Evolutionary conservation across 257 asterid genomes (phyloP).

Genomic region (Forsythia viridissima): DNA sequence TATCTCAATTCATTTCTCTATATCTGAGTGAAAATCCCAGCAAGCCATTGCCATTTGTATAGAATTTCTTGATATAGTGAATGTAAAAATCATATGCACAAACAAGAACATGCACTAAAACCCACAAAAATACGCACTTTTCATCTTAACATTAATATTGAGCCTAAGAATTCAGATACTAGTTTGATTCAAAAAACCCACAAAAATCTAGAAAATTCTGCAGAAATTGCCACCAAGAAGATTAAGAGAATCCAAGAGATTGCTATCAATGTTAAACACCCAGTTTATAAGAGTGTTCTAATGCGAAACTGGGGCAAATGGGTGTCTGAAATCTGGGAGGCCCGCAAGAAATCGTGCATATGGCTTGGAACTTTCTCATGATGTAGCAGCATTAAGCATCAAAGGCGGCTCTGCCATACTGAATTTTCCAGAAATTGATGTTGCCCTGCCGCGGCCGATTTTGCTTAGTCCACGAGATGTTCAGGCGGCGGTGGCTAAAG

Average conservation of each 20-base stretch:
- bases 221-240: constrained; percentile 14
- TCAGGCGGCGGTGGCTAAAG: constrained; percentile 50
- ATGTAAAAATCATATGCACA: too few relatives aligned
- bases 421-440: constrained; percentile 44
- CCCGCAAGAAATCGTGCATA: constrained; percentile 46
- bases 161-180: not conserved
- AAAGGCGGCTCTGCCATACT: constrained; percentile 50
- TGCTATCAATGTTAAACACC: constrained; percentile 28
- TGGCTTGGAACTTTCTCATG: constrained; percentile 55
- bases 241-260: constrained; percentile 34
- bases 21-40: too few relatives aligned
- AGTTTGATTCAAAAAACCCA: not conserved
- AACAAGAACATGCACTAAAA: too few relatives aligned
- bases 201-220: not conserved
- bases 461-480: constrained; percentile 43
- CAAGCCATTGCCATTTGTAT: too few relatives aligned
- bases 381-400: constrained; percentile 47
- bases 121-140: too few relatives aligned
- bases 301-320: constrained; percentile 55
- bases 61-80: too few relatives aligned
- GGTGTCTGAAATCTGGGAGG: constrained; percentile 51
- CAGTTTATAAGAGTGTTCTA: constrained; percentile 37
- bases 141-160: too few relatives aligned
- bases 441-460: constrained; percentile 41
- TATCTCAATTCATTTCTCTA: too few relatives aligned